Evolutionary conservation across 192 early-diverging fungal species (phyloP).

Genomic region (Spizellomyces punctatus): DNA sequence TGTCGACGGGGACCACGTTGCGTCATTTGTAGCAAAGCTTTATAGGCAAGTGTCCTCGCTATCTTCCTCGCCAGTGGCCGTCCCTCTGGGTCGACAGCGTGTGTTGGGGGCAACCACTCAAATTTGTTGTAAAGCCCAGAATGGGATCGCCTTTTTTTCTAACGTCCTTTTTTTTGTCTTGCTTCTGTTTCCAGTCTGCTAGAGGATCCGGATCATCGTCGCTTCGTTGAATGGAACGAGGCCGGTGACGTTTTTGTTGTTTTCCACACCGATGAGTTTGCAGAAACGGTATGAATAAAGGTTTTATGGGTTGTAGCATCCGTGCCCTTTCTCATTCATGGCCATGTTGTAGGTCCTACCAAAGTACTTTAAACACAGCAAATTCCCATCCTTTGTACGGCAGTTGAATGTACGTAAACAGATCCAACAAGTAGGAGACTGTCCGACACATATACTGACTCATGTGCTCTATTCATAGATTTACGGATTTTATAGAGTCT

Average conservation of each 20-base stretch:
- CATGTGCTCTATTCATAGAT: conserved; percentile 8
- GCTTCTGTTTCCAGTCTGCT: conserved; percentile 12
- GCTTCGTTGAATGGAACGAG: conserved; percentile 31
- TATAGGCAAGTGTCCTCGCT: too few species aligned
- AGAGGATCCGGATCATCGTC: conserved; percentile 11
- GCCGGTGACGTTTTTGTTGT: conserved; percentile 27
- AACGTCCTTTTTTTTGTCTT: conserved; percentile 3
- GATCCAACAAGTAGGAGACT: not conserved
- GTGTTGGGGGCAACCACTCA: too few species aligned
- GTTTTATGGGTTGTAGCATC: not conserved
- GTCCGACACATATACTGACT: not conserved
- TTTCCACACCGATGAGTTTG: conserved; percentile 29
- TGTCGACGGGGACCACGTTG: too few species aligned
- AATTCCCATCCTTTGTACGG: conserved; percentile 25
- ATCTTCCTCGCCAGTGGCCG: too few species aligned
- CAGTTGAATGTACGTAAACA: conserved; percentile 17
- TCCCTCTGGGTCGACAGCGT: too few species aligned
- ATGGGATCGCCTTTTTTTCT: not conserved
- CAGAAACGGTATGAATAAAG: not conserved
- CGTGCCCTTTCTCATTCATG: not conserved
- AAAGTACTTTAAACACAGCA: conserved; percentile 24
- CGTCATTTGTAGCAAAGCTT: too few species aligned
- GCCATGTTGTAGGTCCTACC: conserved; percentile 10
- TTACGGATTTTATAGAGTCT: conserved; percentile 28
- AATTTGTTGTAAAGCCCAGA: too few species aligned